phyloP scores from a whole-genome alignment of 148 eudicot species.

The Rhododendron griersonianum region DNA sequence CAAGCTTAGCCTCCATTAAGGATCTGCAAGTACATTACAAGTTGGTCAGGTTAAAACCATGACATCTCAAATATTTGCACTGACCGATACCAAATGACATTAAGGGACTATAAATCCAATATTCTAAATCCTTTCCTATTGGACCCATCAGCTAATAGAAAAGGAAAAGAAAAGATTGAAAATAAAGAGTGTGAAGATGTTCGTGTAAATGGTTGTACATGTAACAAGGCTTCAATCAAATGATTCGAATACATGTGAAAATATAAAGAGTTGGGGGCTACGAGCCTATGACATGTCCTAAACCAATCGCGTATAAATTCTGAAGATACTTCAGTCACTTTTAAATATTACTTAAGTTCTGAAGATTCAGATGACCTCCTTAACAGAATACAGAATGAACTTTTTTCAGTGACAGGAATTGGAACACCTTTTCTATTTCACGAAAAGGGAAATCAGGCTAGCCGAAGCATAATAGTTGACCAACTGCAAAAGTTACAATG shows the following conservation, averaged over 20 bases:
- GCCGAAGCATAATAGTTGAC: background rate
- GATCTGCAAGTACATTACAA: conserved; percentile 38
- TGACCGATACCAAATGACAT: background rate
- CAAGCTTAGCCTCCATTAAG: conserved; percentile 79
- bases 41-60: background rate
- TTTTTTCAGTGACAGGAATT: background rate
- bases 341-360: background rate
- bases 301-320: background rate
- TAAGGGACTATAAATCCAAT: conserved; percentile 4
- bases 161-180: background rate
- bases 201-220: background rate
- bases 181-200: background rate
- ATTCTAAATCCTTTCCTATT: background rate
- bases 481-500: background rate
- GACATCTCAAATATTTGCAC: conserved; percentile 13
- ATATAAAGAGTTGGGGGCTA: background rate
- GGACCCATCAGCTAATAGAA: background rate
- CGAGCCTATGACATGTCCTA: background rate
- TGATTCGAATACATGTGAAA: background rate
- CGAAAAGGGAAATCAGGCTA: background rate
- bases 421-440: background rate
- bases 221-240: background rate
- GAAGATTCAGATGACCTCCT: background rate
- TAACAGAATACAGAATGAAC: background rate
- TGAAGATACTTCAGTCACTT: background rate